Evolutionary conservation across 441 rosid species (phyloP).

Genomic region (Omphalea diandra): DNA sequence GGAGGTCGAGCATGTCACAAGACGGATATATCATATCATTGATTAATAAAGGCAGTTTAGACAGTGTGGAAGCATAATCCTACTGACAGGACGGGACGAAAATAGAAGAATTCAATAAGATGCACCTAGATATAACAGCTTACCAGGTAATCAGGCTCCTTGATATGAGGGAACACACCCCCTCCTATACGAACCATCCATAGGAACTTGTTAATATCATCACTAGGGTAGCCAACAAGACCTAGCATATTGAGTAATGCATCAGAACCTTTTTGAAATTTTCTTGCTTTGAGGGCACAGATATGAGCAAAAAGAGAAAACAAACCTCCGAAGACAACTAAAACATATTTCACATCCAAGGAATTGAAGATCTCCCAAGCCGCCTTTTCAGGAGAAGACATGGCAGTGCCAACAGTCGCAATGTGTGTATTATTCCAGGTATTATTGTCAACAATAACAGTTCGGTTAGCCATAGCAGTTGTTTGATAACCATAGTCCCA

Average conservation of each 20-base stretch:
- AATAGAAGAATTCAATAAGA: background rate
- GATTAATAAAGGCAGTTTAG: background rate
- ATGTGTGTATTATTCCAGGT: constrained; percentile 99
- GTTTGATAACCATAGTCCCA: constrained; percentile 99
- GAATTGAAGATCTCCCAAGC: constrained; percentile 99
- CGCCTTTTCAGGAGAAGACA: constrained; percentile 99
- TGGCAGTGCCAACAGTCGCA: constrained; percentile 99
- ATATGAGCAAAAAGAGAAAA: constrained; percentile 23
- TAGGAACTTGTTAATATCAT: constrained; percentile 95
- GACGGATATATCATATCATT: background rate
- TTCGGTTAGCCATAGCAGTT: constrained; percentile 99
- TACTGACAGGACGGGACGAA: constrained; percentile 4
- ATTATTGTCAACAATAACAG: constrained; percentile 98
- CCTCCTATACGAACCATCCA: constrained; percentile 99
- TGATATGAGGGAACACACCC: constrained; percentile 97
- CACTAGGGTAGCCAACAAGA: constrained; percentile 98
- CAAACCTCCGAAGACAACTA: constrained; percentile 98
- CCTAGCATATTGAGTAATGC: constrained; percentile 45
- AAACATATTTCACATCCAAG: constrained; percentile 97
- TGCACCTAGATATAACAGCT: constrained; percentile 18
- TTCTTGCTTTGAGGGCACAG: background rate
- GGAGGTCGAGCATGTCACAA: constrained; percentile 7
- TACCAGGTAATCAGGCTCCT: constrained; percentile 98
- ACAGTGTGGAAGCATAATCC: constrained; percentile 10
- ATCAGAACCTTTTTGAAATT: constrained; percentile 33